These are phyloP conservation scores for Roridomyces roridus DNA, from an alignment of 768 basidiomycete genomes.

Conservation along the genomic window DNA sequence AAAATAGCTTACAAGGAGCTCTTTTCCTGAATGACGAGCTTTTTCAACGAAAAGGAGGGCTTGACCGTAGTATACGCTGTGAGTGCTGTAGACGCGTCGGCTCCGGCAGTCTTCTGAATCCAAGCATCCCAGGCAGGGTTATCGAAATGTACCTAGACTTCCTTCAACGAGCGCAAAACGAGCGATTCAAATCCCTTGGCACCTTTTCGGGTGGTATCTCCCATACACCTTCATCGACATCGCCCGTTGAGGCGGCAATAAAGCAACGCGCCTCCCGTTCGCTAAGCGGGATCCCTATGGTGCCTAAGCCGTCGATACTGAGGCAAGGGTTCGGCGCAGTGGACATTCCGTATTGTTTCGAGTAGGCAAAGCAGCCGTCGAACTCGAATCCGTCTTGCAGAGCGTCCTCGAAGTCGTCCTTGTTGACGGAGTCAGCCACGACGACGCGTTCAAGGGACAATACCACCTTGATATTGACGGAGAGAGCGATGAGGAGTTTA, in stretches of 20 bases:
- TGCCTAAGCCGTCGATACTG: slow-evolving; percentile 41
- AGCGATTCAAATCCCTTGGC: background rate
- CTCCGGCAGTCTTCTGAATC: slow-evolving; percentile 14
- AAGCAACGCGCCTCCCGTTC: slow-evolving; percentile 39
- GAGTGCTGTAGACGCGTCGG: slow-evolving; percentile 15
- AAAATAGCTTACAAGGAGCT: slow-evolving; percentile 2
- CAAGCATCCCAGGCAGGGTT: slow-evolving; percentile 23
- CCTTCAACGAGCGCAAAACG: background rate
- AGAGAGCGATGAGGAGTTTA: slow-evolving; percentile 18
- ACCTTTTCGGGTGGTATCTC: slow-evolving; percentile 20
- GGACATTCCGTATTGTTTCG: slow-evolving; percentile 18
- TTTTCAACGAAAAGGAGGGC: slow-evolving; percentile 6
- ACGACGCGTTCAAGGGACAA: background rate
- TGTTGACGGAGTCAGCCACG: background rate
- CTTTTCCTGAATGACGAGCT: slow-evolving; percentile 16
- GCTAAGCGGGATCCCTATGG: slow-evolving; percentile 44
- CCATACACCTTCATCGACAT: slow-evolving; percentile 9
- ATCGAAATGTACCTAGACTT: slow-evolving; percentile 14
- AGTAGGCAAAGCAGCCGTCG: slow-evolving; percentile 32
- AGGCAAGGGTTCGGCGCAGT: slow-evolving; percentile 45
- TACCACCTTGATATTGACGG: slow-evolving; percentile 15
- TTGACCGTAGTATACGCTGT: background rate
- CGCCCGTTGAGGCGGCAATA: slow-evolving; percentile 21
- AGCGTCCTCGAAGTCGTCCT: slow-evolving; percentile 32
- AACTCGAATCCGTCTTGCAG: slow-evolving; percentile 26